phyloP scores from a whole-genome alignment of 2,329 filamentous ascomycete genomes.

The Aspergillus glaucus region DNA sequence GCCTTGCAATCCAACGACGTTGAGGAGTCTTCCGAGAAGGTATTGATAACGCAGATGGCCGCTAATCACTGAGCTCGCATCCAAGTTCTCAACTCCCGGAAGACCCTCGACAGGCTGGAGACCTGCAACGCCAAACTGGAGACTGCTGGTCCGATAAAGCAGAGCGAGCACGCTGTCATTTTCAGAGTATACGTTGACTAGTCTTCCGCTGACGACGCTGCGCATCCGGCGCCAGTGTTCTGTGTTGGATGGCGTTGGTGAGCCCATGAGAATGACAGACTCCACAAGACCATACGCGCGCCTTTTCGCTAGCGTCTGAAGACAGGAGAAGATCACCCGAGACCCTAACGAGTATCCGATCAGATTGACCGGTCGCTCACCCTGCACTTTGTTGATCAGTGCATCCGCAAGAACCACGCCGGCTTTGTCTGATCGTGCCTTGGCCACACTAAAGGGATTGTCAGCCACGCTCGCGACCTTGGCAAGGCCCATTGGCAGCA shows the following conservation, averaged over 20 bases:
- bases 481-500: constrained; percentile 64
- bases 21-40: constrained; percentile 60
- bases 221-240: constrained; percentile 71
- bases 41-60: constrained; percentile 67
- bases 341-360: constrained; percentile 79
- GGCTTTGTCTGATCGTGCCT: constrained; percentile 71
- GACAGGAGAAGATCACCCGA: constrained; percentile 73
- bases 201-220: constrained; percentile 69
- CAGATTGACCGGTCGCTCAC: constrained; percentile 72
- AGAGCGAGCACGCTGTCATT: constrained; percentile 86
- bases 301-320: constrained; percentile 68
- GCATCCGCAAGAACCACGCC: constrained; percentile 75
- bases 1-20: constrained; percentile 63
- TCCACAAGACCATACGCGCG: constrained; percentile 80
- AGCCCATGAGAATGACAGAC: constrained; percentile 73
- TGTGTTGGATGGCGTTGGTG: constrained; percentile 66
- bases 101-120: constrained; percentile 62
- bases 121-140: constrained; percentile 78
- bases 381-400: constrained; percentile 72
- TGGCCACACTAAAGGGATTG: constrained; percentile 74
- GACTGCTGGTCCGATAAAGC: constrained; percentile 74
- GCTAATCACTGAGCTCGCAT: constrained; percentile 59
- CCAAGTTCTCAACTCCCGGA: constrained; percentile 55
- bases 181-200: constrained; percentile 82
- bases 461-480: constrained; percentile 65